These are phyloP conservation scores for Thalassiosira oceanica DNA, from an alignment of 352 stramenopile genomes.

Conservation along the genomic window DNA sequence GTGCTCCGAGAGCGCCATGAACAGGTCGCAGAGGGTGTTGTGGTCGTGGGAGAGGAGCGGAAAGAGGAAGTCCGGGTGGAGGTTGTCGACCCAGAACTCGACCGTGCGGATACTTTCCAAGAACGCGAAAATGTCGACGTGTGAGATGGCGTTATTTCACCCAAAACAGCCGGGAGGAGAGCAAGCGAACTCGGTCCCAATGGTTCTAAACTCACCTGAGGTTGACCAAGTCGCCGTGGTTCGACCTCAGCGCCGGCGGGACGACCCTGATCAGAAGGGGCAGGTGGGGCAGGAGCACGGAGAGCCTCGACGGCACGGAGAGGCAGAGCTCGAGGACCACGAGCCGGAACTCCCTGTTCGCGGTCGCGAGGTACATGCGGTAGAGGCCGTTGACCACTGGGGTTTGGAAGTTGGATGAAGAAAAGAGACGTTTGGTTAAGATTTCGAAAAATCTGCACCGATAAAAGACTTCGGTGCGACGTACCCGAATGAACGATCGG, in stretches of 20 bases:
- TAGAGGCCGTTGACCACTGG: conserved; percentile 91
- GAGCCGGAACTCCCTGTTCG: conserved; percentile 86
- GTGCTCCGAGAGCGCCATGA: conserved; percentile 93
- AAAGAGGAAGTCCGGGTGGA: conserved; percentile 94
- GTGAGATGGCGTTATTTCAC: too few species aligned
- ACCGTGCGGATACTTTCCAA: conserved; percentile 78
- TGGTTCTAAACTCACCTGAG: conserved; percentile 83
- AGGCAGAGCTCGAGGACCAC: conserved; percentile 94
- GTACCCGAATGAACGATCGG: conserved; percentile 91
- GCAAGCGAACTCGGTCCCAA: not conserved
- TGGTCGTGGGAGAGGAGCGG: conserved; percentile 67
- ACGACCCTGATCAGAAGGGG: conserved; percentile 94
- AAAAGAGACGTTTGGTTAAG: too few species aligned
- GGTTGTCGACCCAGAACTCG: conserved; percentile 99
- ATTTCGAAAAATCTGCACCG: too few species aligned
- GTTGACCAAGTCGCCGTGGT: conserved; percentile 91
- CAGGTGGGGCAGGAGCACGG: conserved; percentile 94
- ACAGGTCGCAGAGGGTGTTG: conserved; percentile 87
- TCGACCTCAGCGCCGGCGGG: conserved; percentile 90
- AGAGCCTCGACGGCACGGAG: conserved; percentile 93
- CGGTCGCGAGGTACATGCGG: conserved; percentile 88
- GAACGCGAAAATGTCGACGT: too few species aligned
- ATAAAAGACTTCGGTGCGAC: too few species aligned
- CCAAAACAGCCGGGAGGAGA: conserved; percentile 1
- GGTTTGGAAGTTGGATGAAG: too few species aligned